Evolutionary conservation across 169 alveolate species (phyloP).

Genomic region (Cystoisospora suis): DNA sequence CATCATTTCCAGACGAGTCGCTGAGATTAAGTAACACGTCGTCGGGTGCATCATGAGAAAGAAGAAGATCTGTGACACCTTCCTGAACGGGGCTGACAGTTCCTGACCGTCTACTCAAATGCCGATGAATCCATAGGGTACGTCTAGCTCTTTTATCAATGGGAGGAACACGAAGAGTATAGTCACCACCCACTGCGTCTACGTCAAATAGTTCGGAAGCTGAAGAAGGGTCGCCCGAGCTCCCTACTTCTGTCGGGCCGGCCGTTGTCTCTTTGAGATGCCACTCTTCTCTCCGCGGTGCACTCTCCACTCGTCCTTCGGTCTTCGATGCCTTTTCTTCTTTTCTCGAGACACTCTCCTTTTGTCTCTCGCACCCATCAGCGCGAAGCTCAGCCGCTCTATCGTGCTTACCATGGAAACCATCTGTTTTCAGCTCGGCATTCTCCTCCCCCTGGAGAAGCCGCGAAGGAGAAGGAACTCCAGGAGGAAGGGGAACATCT

Average conservation of each 20-base stretch:
- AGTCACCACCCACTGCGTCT: neutral
- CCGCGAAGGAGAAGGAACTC: neutral
- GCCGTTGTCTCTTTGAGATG: neutral
- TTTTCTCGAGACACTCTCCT: too few relatives aligned
- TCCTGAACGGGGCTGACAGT: slow-evolving; percentile 3
- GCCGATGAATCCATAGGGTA: slow-evolving; percentile 18
- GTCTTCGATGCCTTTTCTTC: too few relatives aligned
- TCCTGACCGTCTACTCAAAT: neutral
- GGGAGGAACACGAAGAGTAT: neutral
- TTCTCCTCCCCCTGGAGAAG: too few relatives aligned
- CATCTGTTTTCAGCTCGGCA: too few relatives aligned
- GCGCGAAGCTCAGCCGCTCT: too few relatives aligned
- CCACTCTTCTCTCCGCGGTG: too few relatives aligned
- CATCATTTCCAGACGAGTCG: neutral
- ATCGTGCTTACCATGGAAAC: too few relatives aligned
- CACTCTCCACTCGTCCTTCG: too few relatives aligned
- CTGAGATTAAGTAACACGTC: neutral
- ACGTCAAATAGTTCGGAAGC: neutral
- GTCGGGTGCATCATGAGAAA: neutral
- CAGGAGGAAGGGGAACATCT: neutral
- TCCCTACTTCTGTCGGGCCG: neutral
- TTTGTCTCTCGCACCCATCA: too few relatives aligned
- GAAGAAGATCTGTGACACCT: neutral
- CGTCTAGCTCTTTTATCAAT: neutral
- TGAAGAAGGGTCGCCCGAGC: neutral